Conservation (phyloP, 2,329 filamentous ascomycete species). For the Penicillium sp. region DNA sequence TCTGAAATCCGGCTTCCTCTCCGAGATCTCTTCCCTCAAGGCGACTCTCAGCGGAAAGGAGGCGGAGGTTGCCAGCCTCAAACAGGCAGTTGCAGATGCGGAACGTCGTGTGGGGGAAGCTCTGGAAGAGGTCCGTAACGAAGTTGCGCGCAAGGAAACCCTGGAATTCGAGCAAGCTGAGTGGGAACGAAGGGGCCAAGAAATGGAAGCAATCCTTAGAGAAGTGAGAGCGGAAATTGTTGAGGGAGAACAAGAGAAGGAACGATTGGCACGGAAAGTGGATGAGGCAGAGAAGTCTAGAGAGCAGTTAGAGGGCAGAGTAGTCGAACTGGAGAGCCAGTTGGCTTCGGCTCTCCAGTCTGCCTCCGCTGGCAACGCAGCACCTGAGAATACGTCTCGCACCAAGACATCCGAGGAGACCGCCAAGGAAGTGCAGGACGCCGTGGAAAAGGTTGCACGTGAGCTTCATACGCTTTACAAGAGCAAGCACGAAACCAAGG, state of each 20-base stretch:
- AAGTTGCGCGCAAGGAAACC: constrained; percentile 60
- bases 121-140: constrained; percentile 72
- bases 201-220: no score
- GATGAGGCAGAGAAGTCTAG: constrained; percentile 62
- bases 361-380: no score
- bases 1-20: constrained; percentile 80
- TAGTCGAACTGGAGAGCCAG: constrained; percentile 42
- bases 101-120: constrained; percentile 84
- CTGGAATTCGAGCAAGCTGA: constrained; percentile 65
- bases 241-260: constrained; percentile 65
- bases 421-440: constrained; percentile 65
- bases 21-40: constrained; percentile 84
- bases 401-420: constrained; percentile 39
- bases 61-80: constrained; percentile 78
- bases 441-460: constrained; percentile 82
- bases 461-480: constrained; percentile 92
- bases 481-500: constrained; percentile 93
- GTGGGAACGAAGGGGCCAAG: constrained; percentile 75
- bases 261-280: constrained; percentile 65
- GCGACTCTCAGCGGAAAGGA: constrained; percentile 87
- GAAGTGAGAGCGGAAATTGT: no score
- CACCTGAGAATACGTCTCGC: constrained; percentile 24
- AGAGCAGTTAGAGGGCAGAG: constrained; percentile 39
- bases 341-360: no score
- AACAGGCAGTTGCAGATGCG: constrained; percentile 77